These are phyloP conservation scores for Euphorbia tirucalli DNA, from an alignment of 345 rosid species.

Conservation along the genomic window DNA sequence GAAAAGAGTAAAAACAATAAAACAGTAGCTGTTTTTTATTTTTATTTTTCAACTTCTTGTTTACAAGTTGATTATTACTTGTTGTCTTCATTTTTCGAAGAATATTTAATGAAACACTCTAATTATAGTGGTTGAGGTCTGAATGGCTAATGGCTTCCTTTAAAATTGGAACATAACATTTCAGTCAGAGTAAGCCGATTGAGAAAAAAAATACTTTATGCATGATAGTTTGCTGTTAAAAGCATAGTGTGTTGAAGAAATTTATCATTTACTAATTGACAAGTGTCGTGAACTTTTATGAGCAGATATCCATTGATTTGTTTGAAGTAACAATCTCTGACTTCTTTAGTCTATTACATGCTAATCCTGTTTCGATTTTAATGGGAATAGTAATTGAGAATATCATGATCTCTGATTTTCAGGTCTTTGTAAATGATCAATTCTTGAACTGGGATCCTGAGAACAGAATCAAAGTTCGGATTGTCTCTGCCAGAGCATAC, in stretches of 20 bases:
- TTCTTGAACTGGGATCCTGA: conserved; percentile 90
- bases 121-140: neutral
- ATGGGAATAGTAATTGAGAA: neutral
- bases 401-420: conserved; percentile 7
- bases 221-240: neutral
- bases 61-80: no score
- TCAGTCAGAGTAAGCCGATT: neutral
- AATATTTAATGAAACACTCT: neutral
- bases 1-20: neutral
- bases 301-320: neutral
- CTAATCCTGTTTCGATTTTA: neutral
- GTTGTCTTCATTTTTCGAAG: neutral
- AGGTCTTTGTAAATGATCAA: conserved; percentile 94
- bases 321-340: neutral
- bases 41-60: neutral
- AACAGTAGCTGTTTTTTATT: neutral
- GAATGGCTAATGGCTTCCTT: neutral
- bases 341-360: neutral
- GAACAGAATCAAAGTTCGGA: conserved; percentile 92
- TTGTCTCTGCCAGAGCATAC: conserved; percentile 96
- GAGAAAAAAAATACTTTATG: neutral
- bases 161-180: neutral
- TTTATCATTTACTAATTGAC: neutral
- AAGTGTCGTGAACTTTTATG: neutral
- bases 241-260: neutral